Evolutionary conservation across 345 rosid genomes (phyloP).

Genomic region (Eutrema japonicum): DNA sequence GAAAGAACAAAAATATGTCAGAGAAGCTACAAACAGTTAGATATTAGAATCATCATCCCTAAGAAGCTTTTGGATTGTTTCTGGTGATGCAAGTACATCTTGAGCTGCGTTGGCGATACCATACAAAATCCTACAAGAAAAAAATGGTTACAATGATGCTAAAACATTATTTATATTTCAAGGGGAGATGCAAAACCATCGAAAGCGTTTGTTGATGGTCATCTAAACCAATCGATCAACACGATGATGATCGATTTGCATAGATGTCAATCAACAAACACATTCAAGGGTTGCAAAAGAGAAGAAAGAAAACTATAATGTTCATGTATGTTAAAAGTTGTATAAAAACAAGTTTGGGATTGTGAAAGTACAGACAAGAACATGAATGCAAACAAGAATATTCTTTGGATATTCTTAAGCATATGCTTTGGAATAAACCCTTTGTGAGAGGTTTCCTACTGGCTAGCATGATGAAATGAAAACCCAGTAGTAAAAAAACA

Average conservation of each 20-base stretch:
- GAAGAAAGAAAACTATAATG: not conserved
- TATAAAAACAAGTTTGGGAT: conserved; percentile 35
- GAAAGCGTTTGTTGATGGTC: conserved; percentile 49
- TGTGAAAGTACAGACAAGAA: conserved; percentile 29
- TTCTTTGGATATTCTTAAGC: conserved; percentile 42
- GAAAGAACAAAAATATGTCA: conserved; percentile 25
- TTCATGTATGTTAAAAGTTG: conserved; percentile 21
- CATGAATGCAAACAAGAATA: conserved; percentile 37
- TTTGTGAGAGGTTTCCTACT: conserved; percentile 22
- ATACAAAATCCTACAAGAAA: not conserved
- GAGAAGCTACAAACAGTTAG: conserved; percentile 22
- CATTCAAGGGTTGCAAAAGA: conserved; percentile 41
- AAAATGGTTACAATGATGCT: not conserved
- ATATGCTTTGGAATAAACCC: conserved; percentile 47
- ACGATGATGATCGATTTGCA: conserved; percentile 30
- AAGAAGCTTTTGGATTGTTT: conserved; percentile 15
- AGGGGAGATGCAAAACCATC: conserved; percentile 35
- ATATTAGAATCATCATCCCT: conserved; percentile 2
- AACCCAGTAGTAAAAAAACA: not conserved
- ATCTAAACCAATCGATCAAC: conserved; percentile 39
- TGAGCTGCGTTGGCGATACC: conserved; percentile 1
- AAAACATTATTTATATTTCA: not conserved
- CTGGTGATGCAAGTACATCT: conserved; percentile 13
- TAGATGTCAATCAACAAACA: conserved; percentile 47
- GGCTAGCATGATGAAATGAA: conserved; percentile 35